A percentile compares a stretch with the other conserved stretches of the same genome.
Evolutionary conservation across 2,329 filamentous ascomycete genomes (phyloP).

Genomic region (Trichoderma sp.): DNA sequence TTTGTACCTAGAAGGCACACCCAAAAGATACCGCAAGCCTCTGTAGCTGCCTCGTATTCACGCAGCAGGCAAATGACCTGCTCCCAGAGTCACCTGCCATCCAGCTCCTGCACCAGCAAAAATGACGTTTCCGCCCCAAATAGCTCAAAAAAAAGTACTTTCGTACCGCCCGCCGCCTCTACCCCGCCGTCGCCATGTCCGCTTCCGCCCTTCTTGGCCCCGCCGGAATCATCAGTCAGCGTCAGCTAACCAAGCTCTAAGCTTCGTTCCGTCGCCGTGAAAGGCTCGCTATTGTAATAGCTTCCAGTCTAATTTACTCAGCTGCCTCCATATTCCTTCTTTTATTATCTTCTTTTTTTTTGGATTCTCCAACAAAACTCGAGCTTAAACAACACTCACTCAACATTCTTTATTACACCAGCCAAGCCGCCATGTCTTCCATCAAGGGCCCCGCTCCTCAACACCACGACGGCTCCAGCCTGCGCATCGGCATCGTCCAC

Average conservation of each 20-base stretch:
- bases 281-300: neutral
- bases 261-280: no score
- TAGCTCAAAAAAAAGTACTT: neutral
- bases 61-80: neutral
- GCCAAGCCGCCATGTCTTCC: conserved; percentile 36
- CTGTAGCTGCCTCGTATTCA: conserved; percentile 21
- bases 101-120: conserved; percentile 13
- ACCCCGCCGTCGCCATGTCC: conserved; percentile 14
- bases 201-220: conserved; percentile 1
- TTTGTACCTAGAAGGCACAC: neutral
- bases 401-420: neutral
- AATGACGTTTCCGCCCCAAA: conserved; percentile 24
- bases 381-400: neutral
- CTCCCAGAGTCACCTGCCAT: conserved; percentile 17
- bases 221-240: conserved; percentile 20
- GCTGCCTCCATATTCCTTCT: neutral
- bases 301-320: neutral
- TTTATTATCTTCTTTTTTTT: neutral
- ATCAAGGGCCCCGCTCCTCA: conserved; percentile 62
- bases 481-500: conserved; percentile 94
- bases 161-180: neutral
- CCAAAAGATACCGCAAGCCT: conserved; percentile 4
- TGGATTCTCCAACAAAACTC: neutral
- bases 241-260: conserved; percentile 1
- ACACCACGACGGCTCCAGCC: conserved; percentile 67